phyloP scores from a whole-genome alignment of 345 rosid genomes.

The Gossypium herbaceum region DNA sequence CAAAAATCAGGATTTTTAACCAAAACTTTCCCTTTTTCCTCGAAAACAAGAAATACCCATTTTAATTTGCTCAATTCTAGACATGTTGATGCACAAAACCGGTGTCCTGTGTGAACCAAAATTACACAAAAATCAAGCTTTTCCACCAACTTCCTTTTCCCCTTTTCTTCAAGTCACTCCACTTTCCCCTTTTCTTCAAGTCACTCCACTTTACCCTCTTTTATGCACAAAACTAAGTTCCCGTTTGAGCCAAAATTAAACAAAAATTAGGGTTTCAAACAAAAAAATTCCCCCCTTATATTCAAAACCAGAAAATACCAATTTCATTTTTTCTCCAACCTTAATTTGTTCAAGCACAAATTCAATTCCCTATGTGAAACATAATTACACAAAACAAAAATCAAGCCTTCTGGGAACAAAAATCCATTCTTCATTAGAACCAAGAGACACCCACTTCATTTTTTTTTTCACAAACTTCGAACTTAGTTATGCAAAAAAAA shows the following conservation, averaged over 20 bases:
- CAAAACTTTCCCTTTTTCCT: too few species aligned
- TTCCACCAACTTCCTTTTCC: neutral
- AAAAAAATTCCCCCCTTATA: neutral
- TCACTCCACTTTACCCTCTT: neutral
- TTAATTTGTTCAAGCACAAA: neutral
- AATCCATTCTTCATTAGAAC: neutral
- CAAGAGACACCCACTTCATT: neutral
- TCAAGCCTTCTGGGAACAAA: neutral
- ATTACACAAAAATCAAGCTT: neutral
- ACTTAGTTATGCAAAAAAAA: neutral
- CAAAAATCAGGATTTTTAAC: too few species aligned
- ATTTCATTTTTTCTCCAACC: neutral
- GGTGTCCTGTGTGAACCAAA: neutral
- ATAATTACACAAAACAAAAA: neutral
- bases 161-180: neutral
- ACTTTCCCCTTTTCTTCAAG: neutral
- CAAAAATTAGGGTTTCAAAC: neutral
- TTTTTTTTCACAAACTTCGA: neutral
- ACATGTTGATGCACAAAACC: neutral
- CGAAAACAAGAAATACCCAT: neutral
- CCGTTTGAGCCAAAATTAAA: neutral
- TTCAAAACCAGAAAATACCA: neutral
- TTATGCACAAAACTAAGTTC: neutral
- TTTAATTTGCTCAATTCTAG: neutral
- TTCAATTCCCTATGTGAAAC: neutral